Conservation (phyloP, 83 land plant species). For the Picea engelmannii region DNA sequence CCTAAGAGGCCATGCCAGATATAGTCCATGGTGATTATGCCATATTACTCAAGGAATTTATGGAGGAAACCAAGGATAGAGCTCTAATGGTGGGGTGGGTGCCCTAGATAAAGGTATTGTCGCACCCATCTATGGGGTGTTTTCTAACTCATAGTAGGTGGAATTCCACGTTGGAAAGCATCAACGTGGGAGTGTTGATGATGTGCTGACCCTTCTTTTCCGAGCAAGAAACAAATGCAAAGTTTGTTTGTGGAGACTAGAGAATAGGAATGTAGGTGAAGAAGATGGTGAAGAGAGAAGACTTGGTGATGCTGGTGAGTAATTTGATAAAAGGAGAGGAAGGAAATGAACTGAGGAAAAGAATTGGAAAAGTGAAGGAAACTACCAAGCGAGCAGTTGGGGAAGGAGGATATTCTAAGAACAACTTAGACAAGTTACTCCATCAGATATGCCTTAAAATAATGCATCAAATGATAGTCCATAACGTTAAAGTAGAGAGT, state of each 20-base stretch:
- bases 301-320: conserved; percentile 21
- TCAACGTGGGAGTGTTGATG: conserved; percentile 21
- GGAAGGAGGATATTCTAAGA: conserved; percentile 13
- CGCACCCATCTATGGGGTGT: conserved; percentile 18
- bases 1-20: conserved; percentile 15
- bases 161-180: conserved; percentile 26
- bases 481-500: too few relatives aligned
- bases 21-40: conserved; percentile 7
- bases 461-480: too few relatives aligned
- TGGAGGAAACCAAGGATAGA: conserved; percentile 18
- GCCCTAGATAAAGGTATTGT: conserved; percentile 24
- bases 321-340: conserved; percentile 33
- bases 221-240: conserved; percentile 12
- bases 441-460: neutral
- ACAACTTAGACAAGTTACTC: conserved; percentile 7
- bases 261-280: neutral
- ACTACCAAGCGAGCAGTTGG: conserved; percentile 11
- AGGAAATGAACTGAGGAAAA: conserved; percentile 29
- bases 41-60: conserved; percentile 11
- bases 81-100: conserved; percentile 5
- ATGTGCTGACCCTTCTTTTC: conserved; percentile 25
- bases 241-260: conserved; percentile 10
- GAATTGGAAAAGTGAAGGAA: conserved; percentile 27
- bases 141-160: conserved; percentile 19
- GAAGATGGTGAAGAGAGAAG: conserved; percentile 7